These are phyloP conservation scores for Macrophomina tecta DNA, from an alignment of 2,329 filamentous ascomycete genomes.

Conservation along the genomic window DNA sequence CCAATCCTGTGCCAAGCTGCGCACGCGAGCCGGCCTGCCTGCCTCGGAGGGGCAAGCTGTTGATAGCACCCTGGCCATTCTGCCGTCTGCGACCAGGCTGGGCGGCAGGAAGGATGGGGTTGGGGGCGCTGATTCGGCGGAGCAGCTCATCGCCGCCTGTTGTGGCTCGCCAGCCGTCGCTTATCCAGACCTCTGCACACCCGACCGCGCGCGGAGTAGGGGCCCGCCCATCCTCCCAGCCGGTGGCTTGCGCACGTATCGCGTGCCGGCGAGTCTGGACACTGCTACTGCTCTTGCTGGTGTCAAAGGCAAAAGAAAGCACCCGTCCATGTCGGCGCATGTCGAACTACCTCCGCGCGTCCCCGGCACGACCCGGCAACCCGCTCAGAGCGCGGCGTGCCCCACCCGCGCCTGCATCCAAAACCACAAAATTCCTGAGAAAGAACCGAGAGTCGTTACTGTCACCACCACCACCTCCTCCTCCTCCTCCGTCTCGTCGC, in stretches of 20 bases:
- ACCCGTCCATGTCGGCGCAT: neutral
- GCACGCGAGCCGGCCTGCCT: constrained; percentile 13
- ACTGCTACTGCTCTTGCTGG: neutral
- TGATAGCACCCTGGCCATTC: neutral
- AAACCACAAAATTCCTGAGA: constrained; percentile 10
- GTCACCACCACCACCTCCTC: neutral
- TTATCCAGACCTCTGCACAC: constrained; percentile 11
- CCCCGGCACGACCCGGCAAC: neutral
- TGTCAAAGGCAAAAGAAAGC: too few relatives aligned
- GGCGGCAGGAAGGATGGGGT: neutral
- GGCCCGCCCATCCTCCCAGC: neutral
- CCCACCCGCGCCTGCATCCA: neutral
- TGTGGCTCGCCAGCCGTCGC: neutral
- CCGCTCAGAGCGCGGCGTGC: neutral
- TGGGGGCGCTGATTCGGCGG: neutral
- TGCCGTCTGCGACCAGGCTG: constrained; percentile 6
- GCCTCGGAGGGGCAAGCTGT: neutral
- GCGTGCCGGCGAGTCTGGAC: neutral
- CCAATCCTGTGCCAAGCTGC: neutral
- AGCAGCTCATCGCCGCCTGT: neutral
- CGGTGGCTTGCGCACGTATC: neutral
- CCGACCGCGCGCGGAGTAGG: neutral
- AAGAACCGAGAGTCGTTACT: neutral
- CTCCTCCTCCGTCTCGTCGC: neutral
- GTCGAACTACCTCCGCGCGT: neutral